phyloP scores from a whole-genome alignment of 1,284 basidiomycete genomes.

The Taiwanofungus camphoratus region DNA sequence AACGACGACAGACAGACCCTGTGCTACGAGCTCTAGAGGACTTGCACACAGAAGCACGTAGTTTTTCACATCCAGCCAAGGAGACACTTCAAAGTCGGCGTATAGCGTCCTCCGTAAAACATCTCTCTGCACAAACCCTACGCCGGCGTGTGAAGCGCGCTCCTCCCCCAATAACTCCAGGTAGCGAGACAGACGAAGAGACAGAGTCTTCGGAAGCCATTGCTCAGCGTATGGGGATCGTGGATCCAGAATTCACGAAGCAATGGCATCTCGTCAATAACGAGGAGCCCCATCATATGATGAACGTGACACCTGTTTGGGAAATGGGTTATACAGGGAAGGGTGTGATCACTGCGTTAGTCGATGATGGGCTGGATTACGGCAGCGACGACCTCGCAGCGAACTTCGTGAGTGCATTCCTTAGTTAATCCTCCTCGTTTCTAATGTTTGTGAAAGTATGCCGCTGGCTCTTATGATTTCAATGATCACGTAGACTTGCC shows the following conservation, averaged over 20 bases:
- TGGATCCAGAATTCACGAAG: conserved; percentile 81
- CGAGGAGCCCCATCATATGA: conserved; percentile 68
- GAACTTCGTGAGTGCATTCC: conserved; percentile 75
- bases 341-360: conserved; percentile 83
- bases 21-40: conserved; percentile 48
- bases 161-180: conserved; percentile 50
- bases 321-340: conserved; percentile 82
- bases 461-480: conserved; percentile 92
- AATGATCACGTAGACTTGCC: conserved; percentile 91
- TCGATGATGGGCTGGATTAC: conserved; percentile 96
- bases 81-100: conserved; percentile 34
- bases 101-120: conserved; percentile 49
- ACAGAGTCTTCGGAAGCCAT: conserved; percentile 40
- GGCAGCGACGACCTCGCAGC: conserved; percentile 80
- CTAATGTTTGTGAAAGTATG: conserved; percentile 49
- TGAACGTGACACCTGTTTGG: conserved; percentile 86
- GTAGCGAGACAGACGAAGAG: conserved; percentile 21
- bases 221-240: conserved; percentile 62
- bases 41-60: conserved; percentile 35
- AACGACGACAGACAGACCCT: conserved; percentile 33
- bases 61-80: conserved; percentile 34
- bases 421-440: conserved; percentile 5
- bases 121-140: conserved; percentile 52
- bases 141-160: conserved; percentile 66
- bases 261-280: conserved; percentile 95